Evolutionary conservation across 257 asterid species (phyloP), one percentile per base, ranked within the genome.

Genomic region (Echium plantagineum): DNA sequence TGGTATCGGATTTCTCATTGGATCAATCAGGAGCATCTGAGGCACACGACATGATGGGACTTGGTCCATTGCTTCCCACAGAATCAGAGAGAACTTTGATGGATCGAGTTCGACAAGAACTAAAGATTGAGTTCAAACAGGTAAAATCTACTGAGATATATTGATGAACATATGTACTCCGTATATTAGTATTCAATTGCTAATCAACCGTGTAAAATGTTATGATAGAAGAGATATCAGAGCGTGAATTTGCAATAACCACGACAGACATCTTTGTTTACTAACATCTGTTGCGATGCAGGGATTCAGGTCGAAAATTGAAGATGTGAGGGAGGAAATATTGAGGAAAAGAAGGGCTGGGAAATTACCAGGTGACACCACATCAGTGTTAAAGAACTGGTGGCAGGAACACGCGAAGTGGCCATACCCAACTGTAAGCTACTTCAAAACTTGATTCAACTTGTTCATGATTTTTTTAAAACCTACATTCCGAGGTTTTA

Each of bases 221-320:
- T 35, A 7, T 35, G 12, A 35, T 35, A 35, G 2, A 35, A 35
- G 46, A 7, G 2, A 7, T 35, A 35, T 35, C 32, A 28, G 46
- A 5, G 13, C 2, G n/a, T 13, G 46, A 35, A 35, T 35, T 8
- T 35, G 46, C 46, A 35, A 13, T 35, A 35, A 35, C 46, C 10
- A 35, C 7, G 0, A 7, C 5, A 35, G 5, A 35, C 46, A 35
- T 35, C 5, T 42, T 42, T 42, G 4, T 12, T 10, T 42, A 42
- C 17, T 13, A 42, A 42, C 16, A 12, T 42, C 17, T 42, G 4
- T 42, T 10, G 13, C 38, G 67, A 22, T 65, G 69, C 78, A 90
- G 98, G 98, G 98, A 69, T 91, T 91, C 54, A 91, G 90, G 69
- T 91, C 98, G 12, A 82, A 81, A 73, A 91, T 91, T 52, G 98